Conservation (phyloP, 345 rosid genomes). For the Streptanthus diversifolius region DNA sequence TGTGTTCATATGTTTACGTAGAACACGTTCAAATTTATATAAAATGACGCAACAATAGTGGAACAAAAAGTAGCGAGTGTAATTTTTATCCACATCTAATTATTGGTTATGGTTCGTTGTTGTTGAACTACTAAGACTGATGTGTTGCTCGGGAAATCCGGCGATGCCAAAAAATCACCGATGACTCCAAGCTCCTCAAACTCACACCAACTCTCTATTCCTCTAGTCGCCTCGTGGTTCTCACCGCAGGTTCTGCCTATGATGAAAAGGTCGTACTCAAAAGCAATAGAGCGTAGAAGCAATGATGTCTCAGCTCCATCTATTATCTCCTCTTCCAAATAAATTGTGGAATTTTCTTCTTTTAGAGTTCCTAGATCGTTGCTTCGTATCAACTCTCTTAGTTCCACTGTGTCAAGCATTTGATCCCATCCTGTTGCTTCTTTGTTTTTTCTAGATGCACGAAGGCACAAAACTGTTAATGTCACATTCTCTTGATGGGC, state of each 20-base stretch:
- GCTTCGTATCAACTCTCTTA: slow-evolving; percentile 28
- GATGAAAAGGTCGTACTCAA: slow-evolving; percentile 38
- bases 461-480: slow-evolving; percentile 32
- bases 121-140: slow-evolving; percentile 35
- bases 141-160: slow-evolving; percentile 32
- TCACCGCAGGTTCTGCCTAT: slow-evolving; percentile 42
- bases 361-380: not conserved
- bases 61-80: not conserved
- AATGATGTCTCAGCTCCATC: slow-evolving; percentile 42
- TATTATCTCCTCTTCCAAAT: slow-evolving; percentile 26
- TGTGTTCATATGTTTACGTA: too few species aligned
- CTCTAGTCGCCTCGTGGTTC: slow-evolving; percentile 29
- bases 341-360: slow-evolving; percentile 6
- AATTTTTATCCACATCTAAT: not conserved
- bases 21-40: too few species aligned
- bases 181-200: slow-evolving; percentile 32
- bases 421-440: not conserved
- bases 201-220: slow-evolving; percentile 43
- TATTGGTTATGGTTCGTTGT: slow-evolving; percentile 12
- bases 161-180: slow-evolving; percentile 54
- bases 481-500: slow-evolving; percentile 13
- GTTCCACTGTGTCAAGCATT: not conserved
- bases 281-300: slow-evolving; percentile 37
- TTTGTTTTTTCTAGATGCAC: not conserved
- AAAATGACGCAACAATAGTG: not conserved